phyloP scores from a whole-genome alignment of 305 asterid genomes.

The Fraxinus sp. region DNA sequence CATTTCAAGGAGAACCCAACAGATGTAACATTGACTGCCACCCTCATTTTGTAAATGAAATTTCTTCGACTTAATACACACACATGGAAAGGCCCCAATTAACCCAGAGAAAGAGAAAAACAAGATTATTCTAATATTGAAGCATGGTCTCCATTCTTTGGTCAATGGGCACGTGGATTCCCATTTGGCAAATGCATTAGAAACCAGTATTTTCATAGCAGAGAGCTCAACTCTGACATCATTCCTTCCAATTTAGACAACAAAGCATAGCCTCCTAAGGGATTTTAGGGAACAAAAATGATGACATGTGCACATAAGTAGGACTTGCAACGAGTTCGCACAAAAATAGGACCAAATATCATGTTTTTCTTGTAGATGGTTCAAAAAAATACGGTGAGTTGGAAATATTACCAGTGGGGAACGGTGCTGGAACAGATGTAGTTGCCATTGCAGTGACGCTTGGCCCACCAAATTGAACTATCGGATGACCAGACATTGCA shows the following conservation, averaged over 20 bases:
- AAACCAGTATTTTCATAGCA: background rate
- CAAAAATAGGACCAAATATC: background rate
- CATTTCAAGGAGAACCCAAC: background rate
- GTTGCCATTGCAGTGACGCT: conserved; percentile 66
- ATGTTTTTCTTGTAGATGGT: background rate
- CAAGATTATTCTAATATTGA: background rate
- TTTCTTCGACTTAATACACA: background rate
- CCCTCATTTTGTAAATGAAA: background rate
- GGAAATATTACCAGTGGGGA: conserved; percentile 57
- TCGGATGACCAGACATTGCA: conserved; percentile 80
- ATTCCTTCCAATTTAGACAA: background rate
- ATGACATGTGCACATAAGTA: background rate
- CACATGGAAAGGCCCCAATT: background rate
- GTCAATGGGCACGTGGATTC: background rate
- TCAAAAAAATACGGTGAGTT: background rate
- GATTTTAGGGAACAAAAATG: background rate
- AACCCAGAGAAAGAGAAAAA: background rate
- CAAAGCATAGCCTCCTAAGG: background rate
- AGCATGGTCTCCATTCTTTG: background rate
- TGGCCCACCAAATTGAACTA: conserved; percentile 83
- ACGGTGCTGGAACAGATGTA: conserved; percentile 69
- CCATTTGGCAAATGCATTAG: background rate
- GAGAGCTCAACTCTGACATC: background rate
- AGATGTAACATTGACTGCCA: background rate
- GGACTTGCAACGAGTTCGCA: background rate